These are phyloP conservation scores for Lepidium sativum DNA, from an alignment of 345 rosid genomes.

Conservation along the genomic window DNA sequence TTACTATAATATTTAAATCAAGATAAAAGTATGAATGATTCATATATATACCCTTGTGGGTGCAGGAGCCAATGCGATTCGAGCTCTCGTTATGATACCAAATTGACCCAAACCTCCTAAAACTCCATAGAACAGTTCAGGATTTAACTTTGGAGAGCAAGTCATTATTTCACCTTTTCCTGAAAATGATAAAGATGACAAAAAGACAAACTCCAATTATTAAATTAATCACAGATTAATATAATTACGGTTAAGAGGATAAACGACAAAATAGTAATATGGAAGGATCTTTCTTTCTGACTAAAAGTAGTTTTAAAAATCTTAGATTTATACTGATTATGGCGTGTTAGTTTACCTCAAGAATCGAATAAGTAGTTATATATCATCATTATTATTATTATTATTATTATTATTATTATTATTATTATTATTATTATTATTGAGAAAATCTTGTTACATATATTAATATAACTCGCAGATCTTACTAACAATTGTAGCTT, in stretches of 20 bases:
- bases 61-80: constrained; percentile 50
- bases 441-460: neutral
- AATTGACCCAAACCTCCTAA: constrained; percentile 83
- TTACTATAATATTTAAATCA: neutral
- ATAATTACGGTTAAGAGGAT: neutral
- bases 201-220: constrained; percentile 4
- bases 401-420: too few relatives aligned
- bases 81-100: constrained; percentile 74
- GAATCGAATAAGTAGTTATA: neutral
- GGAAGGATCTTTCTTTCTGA: constrained; percentile 2
- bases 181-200: constrained; percentile 13
- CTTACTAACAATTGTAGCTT: too few relatives aligned
- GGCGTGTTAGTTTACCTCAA: constrained; percentile 9
- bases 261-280: too few relatives aligned
- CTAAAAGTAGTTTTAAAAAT: neutral
- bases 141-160: constrained; percentile 42
- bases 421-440: neutral
- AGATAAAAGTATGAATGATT: too few relatives aligned
- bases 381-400: too few relatives aligned
- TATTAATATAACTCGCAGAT: too few relatives aligned
- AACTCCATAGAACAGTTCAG: constrained; percentile 59
- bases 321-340: neutral
- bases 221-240: neutral
- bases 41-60: constrained; percentile 47
- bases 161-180: constrained; percentile 59